Evolutionary conservation across 805 yeast species (phyloP).

Genomic region (Teunomyces barrocoloradensis): DNA sequence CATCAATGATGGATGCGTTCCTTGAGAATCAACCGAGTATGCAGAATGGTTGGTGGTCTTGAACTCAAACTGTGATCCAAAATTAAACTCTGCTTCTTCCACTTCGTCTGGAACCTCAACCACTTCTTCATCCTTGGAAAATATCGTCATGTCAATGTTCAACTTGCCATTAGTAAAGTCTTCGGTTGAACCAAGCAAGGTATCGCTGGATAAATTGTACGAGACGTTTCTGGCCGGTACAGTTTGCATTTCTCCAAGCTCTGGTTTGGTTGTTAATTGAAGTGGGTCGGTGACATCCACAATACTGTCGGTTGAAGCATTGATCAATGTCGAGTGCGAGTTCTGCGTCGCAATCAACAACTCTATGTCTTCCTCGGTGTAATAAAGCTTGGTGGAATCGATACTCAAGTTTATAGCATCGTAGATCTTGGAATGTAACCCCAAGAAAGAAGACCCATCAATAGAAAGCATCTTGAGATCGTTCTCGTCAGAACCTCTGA

Average conservation of each 20-base stretch:
- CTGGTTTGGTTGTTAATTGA: constrained; percentile 8
- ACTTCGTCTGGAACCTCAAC: not conserved
- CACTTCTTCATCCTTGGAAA: not conserved
- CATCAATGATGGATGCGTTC: constrained; percentile 5
- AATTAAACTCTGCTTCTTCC: constrained; percentile 5
- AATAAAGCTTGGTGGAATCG: constrained; percentile 24
- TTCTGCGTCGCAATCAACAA: constrained; percentile 15
- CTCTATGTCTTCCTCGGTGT: constrained; percentile 28
- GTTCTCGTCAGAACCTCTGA: constrained; percentile 20
- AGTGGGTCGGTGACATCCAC: constrained; percentile 13
- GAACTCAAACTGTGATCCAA: constrained; percentile 4
- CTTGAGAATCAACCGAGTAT: constrained; percentile 14
- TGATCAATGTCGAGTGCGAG: constrained; percentile 18
- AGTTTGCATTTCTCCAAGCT: constrained; percentile 17
- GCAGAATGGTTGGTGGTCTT: constrained; percentile 4
- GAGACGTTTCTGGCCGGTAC: constrained; percentile 6
- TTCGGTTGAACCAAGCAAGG: constrained; percentile 9
- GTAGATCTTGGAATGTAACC: constrained; percentile 48
- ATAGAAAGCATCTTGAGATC: constrained; percentile 47
- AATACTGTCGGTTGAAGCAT: constrained; percentile 11
- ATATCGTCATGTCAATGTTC: constrained; percentile 4
- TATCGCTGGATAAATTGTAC: constrained; percentile 11
- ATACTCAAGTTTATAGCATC: constrained; percentile 26
- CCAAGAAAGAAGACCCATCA: constrained; percentile 54
- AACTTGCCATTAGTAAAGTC: constrained; percentile 1